phyloP scores from a whole-genome alignment of 352 stramenopile genomes.

The Thalassiosira mediterranea region DNA sequence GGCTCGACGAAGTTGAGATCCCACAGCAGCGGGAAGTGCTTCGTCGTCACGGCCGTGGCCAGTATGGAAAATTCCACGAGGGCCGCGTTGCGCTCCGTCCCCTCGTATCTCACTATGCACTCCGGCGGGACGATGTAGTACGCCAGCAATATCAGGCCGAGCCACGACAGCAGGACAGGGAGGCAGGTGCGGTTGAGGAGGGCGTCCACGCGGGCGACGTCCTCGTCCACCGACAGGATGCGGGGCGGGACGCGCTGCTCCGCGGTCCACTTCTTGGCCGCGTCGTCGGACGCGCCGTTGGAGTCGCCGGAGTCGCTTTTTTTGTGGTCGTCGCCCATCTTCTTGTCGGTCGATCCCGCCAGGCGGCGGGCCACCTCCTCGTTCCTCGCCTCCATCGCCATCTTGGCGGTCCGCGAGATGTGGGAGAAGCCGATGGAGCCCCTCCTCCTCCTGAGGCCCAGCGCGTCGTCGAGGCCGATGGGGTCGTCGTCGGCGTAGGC shows the following conservation, averaged over 20 bases:
- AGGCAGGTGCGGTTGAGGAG: constrained; percentile 15
- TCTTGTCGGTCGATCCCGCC: neutral
- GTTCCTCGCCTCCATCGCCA: too few species aligned
- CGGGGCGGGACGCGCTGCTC: neutral
- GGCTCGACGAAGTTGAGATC: constrained; percentile 36
- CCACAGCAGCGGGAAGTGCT: constrained; percentile 34
- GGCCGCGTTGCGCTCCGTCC: constrained; percentile 33
- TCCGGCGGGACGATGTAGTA: constrained; percentile 31
- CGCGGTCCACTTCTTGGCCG: neutral
- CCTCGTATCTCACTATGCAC: constrained; percentile 23
- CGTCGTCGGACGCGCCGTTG: neutral
- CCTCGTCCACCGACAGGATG: constrained; percentile 28
- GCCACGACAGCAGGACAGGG: constrained; percentile 12
- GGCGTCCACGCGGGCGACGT: constrained; percentile 29
- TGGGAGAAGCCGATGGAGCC: neutral
- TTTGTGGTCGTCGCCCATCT: constrained; percentile 3
- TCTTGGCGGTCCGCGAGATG: too few species aligned
- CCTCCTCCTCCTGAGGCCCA: neutral
- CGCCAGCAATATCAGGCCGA: constrained; percentile 17
- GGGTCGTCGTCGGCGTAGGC: neutral
- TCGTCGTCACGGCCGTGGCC: constrained; percentile 24
- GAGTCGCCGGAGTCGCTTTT: too few species aligned
- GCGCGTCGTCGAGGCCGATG: neutral
- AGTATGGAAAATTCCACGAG: constrained; percentile 35
- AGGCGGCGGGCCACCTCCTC: too few species aligned